A percentile compares a stretch with the other conserved stretches of the same genome.
phyloP scores from a whole-genome alignment of 495 filamentous ascomycete genomes.

The Talaromyces adpressus region DNA sequence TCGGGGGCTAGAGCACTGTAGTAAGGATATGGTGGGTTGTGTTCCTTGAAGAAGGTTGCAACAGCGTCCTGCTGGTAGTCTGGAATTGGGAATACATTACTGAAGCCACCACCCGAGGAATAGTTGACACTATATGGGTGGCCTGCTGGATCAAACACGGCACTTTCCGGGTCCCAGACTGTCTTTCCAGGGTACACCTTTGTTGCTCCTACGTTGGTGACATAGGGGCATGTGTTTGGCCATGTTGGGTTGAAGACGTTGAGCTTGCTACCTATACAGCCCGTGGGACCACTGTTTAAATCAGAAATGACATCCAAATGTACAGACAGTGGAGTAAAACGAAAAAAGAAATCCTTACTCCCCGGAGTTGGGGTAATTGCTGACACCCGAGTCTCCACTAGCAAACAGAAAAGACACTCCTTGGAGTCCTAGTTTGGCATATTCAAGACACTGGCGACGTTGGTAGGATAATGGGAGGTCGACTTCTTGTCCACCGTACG shows the following conservation, averaged over 20 bases:
- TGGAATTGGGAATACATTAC: constrained; percentile 33
- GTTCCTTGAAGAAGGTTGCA: constrained; percentile 41
- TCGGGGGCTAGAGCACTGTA: constrained; percentile 35
- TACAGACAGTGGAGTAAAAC: neutral
- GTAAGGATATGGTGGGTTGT: constrained; percentile 18
- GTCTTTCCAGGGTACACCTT: constrained; percentile 20
- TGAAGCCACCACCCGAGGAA: constrained; percentile 41
- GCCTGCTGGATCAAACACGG: constrained; percentile 1
- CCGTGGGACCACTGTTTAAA: constrained; percentile 7
- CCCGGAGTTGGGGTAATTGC: neutral
- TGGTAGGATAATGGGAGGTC: constrained; percentile 29
- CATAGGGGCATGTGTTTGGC: constrained; percentile 38
- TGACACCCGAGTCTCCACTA: constrained; percentile 34
- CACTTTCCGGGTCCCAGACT: constrained; percentile 21
- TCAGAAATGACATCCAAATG: constrained; percentile 22
- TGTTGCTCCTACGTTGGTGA: constrained; percentile 38
- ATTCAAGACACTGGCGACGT: constrained; percentile 33
- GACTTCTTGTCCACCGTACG: constrained; percentile 35
- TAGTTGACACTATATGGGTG: constrained; percentile 22
- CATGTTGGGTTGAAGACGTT: constrained; percentile 25
- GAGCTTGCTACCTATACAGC: constrained; percentile 13
- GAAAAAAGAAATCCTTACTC: neutral
- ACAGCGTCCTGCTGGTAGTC: constrained; percentile 16
- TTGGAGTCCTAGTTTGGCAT: constrained; percentile 45
- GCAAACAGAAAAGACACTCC: constrained; percentile 32